Evolutionary conservation across 2,329 filamentous ascomycete species (phyloP).

Genomic region (Verticillium klebahnii): DNA sequence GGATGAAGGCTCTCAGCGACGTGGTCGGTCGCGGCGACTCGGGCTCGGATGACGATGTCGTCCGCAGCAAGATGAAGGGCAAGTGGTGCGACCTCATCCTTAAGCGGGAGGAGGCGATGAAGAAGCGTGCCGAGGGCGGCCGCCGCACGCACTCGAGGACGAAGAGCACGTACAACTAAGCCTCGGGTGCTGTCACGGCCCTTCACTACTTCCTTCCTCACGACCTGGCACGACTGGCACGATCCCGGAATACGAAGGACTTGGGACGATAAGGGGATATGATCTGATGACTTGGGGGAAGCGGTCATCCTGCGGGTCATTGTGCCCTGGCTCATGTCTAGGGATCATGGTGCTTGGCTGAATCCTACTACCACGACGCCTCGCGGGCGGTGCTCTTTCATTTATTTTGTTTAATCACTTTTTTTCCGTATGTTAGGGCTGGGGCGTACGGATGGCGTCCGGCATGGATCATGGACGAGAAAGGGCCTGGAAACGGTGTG

Average conservation of each 20-base stretch:
- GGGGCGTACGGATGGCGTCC: not conserved
- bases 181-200: not conserved
- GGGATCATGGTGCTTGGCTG: not conserved
- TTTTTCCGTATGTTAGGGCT: not conserved
- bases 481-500: not conserved
- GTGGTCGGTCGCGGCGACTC: conserved; percentile 52
- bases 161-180: conserved; percentile 52
- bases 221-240: not conserved
- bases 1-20: conserved; percentile 86
- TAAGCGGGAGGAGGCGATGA: conserved; percentile 57
- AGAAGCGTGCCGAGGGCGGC: conserved; percentile 47
- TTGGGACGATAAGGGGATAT: not conserved
- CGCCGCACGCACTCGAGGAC: conserved; percentile 49
- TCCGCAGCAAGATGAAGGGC: conserved; percentile 38
- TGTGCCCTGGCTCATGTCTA: not conserved
- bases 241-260: not conserved
- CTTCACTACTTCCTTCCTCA: not conserved
- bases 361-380: not conserved
- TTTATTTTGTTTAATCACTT: not conserved
- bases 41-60: conserved; percentile 39
- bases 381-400: not conserved
- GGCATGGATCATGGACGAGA: not conserved
- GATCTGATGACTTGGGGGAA: not conserved
- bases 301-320: not conserved
- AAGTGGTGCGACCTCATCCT: conserved; percentile 67